A percentile compares a stretch with the other conserved stretches of the same genome.
Conservation (phyloP, 73 alveolate species). For the Paramecium tetraurelia region DNA sequence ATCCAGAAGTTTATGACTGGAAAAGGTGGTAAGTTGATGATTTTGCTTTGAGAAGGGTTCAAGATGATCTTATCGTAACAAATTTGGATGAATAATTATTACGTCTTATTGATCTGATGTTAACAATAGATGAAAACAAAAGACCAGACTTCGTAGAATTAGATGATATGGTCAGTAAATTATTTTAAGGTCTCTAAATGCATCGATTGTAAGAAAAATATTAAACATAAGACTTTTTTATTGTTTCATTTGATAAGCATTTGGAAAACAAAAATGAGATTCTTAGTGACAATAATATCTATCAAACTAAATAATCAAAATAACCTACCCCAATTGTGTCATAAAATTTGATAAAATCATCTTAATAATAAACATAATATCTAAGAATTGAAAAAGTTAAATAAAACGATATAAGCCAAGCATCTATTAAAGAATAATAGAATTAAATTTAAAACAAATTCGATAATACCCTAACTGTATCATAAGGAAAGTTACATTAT, state of each 20-base stretch:
- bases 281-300: neutral
- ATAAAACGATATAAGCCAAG: neutral
- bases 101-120: neutral
- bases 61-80: neutral
- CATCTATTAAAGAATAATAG: neutral
- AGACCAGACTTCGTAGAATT: neutral
- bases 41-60: neutral
- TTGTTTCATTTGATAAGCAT: neutral
- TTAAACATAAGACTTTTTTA: neutral
- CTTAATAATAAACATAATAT: neutral
- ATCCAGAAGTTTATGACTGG: conserved; percentile 13
- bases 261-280: neutral
- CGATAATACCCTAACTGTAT: neutral
- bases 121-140: neutral
- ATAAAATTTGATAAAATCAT: neutral
- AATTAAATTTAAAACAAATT: neutral
- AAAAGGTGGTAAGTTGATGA: neutral
- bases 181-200: neutral
- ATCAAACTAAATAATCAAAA: neutral
- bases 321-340: neutral
- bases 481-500: neutral
- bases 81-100: neutral
- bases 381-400: neutral
- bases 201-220: neutral
- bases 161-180: neutral